These are phyloP conservation scores for Apophysomyces sp. DNA, from an alignment of 371 early-diverging fungal species.

Conservation along the genomic window DNA sequence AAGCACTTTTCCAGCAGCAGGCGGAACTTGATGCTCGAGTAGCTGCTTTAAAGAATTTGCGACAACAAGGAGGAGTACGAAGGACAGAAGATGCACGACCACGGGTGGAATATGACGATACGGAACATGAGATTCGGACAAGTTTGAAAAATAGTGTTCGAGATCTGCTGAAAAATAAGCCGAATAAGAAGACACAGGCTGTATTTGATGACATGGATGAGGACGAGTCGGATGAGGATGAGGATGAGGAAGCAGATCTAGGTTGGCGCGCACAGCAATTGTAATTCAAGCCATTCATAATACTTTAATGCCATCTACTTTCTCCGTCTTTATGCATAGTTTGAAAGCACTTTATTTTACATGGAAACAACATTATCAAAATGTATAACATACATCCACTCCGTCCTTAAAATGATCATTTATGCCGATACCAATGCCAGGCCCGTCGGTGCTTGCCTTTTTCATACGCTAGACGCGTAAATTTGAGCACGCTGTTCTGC, in stretches of 20 bases:
- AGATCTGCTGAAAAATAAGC: not conserved
- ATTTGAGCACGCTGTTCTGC: slow-evolving; percentile 31
- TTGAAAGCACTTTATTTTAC: too few species aligned
- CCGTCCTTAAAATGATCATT: not conserved
- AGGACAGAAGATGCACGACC: not conserved
- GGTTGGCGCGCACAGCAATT: slow-evolving; percentile 41
- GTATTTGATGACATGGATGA: slow-evolving; percentile 37
- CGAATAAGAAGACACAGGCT: slow-evolving; percentile 63
- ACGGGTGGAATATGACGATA: slow-evolving; percentile 3
- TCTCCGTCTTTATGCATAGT: not conserved
- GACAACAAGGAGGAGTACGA: slow-evolving; percentile 12
- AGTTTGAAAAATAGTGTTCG: slow-evolving; percentile 75
- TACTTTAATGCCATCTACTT: slow-evolving; percentile 27
- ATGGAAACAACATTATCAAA: not conserved
- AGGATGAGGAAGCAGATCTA: slow-evolving; percentile 64
- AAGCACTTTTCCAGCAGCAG: slow-evolving; percentile 37
- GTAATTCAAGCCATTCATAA: not conserved
- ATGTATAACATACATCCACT: not conserved
- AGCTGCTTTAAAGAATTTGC: slow-evolving; percentile 29
- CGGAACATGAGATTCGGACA: slow-evolving; percentile 29
- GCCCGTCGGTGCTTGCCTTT: slow-evolving; percentile 34
- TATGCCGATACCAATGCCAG: slow-evolving; percentile 14
- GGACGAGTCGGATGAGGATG: slow-evolving; percentile 10
- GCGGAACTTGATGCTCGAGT: slow-evolving; percentile 37
- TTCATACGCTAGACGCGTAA: slow-evolving; percentile 24